Evolutionary conservation across 2,329 filamentous ascomycete genomes (phyloP).

Genomic region (Colletotrichum melonis): DNA sequence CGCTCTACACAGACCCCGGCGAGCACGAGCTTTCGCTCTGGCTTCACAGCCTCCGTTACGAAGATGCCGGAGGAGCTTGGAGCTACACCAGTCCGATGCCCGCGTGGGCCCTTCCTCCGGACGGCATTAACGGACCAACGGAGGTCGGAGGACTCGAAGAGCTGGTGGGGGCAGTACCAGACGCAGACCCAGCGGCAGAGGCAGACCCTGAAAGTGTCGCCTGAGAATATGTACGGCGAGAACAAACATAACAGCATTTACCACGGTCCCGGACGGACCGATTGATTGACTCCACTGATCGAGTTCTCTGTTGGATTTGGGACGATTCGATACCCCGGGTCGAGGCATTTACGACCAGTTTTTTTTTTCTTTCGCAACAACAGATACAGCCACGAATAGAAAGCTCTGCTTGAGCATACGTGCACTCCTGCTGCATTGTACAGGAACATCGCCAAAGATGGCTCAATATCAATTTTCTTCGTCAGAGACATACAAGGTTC

Average conservation of each 20-base stretch:
- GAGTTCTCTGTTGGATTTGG: constrained; percentile 4
- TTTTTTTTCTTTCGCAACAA: neutral
- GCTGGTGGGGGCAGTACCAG: constrained; percentile 65
- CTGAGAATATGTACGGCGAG: constrained; percentile 14
- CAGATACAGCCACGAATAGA: neutral
- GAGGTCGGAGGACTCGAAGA: constrained; percentile 72
- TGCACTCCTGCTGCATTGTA: neutral
- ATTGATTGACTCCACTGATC: constrained; percentile 25
- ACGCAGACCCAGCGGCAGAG: constrained; percentile 50
- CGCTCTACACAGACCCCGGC: constrained; percentile 93
- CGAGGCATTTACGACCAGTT: constrained; percentile 5
- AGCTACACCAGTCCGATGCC: constrained; percentile 88
- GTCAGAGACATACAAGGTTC: neutral
- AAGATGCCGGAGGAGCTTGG: constrained; percentile 86
- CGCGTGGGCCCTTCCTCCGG: constrained; percentile 85
- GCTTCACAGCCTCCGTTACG: constrained; percentile 91
- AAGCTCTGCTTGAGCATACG: neutral
- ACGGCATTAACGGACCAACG: constrained; percentile 76
- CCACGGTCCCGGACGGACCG: constrained; percentile 20
- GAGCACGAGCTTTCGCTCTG: constrained; percentile 91
- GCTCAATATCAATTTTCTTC: neutral
- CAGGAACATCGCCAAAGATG: neutral
- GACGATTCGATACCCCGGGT: constrained; percentile 23
- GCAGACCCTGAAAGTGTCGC: constrained; percentile 54
- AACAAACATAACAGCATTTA: constrained; percentile 28